phyloP scores from a whole-genome alignment of 139 green algal genomes.

The Tetradesmus lagerheimii region DNA sequence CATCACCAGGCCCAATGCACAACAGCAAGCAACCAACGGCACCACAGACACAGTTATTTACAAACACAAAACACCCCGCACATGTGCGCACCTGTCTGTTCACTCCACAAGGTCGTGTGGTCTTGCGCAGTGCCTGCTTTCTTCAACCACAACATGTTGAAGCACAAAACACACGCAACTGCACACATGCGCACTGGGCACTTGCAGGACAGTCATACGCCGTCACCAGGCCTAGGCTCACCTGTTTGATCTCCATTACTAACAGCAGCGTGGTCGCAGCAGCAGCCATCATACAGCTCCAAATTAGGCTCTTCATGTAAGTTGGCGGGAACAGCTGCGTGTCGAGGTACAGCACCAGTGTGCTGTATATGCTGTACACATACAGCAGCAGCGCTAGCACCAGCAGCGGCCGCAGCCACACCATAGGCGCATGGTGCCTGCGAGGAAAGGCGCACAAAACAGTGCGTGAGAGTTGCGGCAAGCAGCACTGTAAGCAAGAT shows the following conservation, averaged over 20 bases:
- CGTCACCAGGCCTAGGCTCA: background rate
- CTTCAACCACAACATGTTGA: background rate
- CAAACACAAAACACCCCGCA: background rate
- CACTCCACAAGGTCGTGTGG: background rate
- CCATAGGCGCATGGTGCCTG: slow-evolving; percentile 14
- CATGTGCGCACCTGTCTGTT: too few species aligned
- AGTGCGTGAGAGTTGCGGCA: too few species aligned
- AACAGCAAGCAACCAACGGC: background rate
- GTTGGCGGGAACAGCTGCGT: background rate
- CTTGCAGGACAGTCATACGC: background rate
- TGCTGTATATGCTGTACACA: background rate
- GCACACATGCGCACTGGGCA: background rate
- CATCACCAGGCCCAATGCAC: background rate
- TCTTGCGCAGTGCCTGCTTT: background rate
- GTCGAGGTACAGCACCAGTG: slow-evolving; percentile 17
- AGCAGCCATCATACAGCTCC: slow-evolving; percentile 34
- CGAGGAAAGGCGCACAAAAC: background rate
- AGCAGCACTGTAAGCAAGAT: too few species aligned
- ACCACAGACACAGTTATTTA: background rate
- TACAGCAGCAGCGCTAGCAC: slow-evolving; percentile 7
- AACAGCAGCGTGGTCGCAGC: slow-evolving; percentile 14
- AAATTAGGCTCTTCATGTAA: slow-evolving; percentile 38
- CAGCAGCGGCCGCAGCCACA: slow-evolving; percentile 40
- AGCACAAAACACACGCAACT: too few species aligned
- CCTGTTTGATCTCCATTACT: slow-evolving; percentile 25